These are phyloP conservation scores for Penicillium sp. DNA, from an alignment of 2,329 filamentous ascomycete species.

Conservation along the genomic window DNA sequence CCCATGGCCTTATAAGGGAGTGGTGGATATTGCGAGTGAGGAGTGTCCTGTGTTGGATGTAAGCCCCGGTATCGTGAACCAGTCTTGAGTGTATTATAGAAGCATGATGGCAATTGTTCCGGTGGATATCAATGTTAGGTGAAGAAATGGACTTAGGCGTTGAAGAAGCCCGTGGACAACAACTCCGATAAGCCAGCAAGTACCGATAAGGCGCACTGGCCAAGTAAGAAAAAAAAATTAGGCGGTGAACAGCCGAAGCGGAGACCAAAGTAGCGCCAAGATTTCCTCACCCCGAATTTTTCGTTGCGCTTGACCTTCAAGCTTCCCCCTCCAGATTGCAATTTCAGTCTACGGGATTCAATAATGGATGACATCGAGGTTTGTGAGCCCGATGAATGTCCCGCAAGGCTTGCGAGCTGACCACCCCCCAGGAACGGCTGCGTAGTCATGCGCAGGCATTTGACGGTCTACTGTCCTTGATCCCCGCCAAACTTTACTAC, in stretches of 20 bases:
- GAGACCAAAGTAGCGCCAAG: conserved; percentile 38
- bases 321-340: conserved; percentile 16
- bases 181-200: not conserved
- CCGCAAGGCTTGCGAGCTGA: conserved; percentile 22
- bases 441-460: conserved; percentile 70
- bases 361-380: conserved; percentile 44
- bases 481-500: conserved; percentile 89
- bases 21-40: conserved; percentile 28
- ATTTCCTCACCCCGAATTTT: conserved; percentile 44
- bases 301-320: conserved; percentile 31
- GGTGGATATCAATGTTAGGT: no score
- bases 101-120: no score
- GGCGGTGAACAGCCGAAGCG: conserved; percentile 35
- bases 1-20: conserved; percentile 29
- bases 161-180: no score
- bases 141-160: no score
- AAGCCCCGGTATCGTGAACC: conserved; percentile 15
- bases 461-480: conserved; percentile 81
- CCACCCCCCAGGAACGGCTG: conserved; percentile 46
- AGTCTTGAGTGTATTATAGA: conserved; percentile 15
- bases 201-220: conserved; percentile 3
- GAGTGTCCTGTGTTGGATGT: conserved; percentile 28
- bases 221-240: conserved; percentile 9
- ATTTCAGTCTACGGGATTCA: conserved; percentile 14
- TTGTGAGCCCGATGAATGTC: conserved; percentile 24